Evolutionary conservation across 179 eudicot genomes (phyloP).

Genomic region (Corrigiola litoralis): DNA sequence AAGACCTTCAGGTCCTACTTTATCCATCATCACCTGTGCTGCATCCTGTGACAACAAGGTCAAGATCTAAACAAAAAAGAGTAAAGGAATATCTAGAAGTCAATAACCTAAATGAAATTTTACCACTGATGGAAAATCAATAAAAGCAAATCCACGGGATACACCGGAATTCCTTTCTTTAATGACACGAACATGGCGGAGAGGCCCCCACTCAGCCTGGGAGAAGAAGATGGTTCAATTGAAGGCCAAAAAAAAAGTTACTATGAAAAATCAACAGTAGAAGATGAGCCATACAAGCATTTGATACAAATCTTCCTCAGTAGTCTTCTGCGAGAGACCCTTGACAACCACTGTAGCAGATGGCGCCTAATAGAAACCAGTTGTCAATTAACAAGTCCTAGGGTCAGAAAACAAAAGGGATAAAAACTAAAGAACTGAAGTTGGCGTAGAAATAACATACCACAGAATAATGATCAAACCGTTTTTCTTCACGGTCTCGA

Average conservation of each 20-base stretch:
- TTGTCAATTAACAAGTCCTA: background rate
- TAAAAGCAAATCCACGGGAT: constrained; percentile 97
- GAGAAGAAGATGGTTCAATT: constrained; percentile 3
- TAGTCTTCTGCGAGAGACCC: constrained; percentile 93
- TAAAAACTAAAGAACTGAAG: background rate
- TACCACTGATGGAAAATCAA: constrained; percentile 96
- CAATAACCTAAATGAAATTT: background rate
- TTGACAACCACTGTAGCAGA: constrained; percentile 95
- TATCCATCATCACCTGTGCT: constrained; percentile 90
- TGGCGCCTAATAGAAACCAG: constrained; percentile 54
- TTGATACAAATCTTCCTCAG: constrained; percentile 90
- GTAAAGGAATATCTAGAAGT: background rate
- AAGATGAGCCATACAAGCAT: constrained; percentile 55
- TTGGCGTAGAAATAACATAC: constrained; percentile 31
- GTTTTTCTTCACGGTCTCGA: constrained; percentile 78
- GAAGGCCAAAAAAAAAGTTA: background rate
- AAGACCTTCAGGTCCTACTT: constrained; percentile 84
- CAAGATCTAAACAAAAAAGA: constrained; percentile 9
- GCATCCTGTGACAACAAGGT: constrained; percentile 55
- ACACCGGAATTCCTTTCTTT: constrained; percentile 87
- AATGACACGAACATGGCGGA: constrained; percentile 89
- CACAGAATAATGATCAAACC: constrained; percentile 60
- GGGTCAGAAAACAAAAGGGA: background rate
- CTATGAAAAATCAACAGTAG: background rate
- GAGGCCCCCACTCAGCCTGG: constrained; percentile 99